Evolutionary conservation across 768 basidiomycete species (phyloP).

Genomic region (Xerocomellus dryophilus): DNA sequence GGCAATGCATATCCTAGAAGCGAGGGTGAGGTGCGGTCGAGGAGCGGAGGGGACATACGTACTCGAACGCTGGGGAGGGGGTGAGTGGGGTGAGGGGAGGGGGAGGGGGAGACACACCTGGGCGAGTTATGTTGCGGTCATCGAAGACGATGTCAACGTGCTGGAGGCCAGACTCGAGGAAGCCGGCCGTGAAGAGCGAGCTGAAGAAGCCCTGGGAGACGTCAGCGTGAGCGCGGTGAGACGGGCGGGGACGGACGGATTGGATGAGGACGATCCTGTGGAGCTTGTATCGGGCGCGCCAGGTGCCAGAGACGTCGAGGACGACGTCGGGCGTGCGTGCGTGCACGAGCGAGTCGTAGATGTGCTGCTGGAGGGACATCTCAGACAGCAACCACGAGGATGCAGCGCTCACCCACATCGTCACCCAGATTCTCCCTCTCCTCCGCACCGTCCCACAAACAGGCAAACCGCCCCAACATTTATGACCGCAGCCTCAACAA

Average conservation of each 20-base stretch:
- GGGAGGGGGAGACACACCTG: conserved; percentile 50
- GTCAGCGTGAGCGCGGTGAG: background rate
- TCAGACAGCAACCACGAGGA: conserved; percentile 33
- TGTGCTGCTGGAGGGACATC: conserved; percentile 64
- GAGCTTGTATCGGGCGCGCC: conserved; percentile 72
- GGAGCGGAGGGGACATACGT: conserved; percentile 34
- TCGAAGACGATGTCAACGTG: conserved; percentile 73
- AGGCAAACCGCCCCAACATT: conserved; percentile 62
- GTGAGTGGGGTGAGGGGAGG: background rate
- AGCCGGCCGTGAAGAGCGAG: conserved; percentile 81
- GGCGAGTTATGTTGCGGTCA: conserved; percentile 84
- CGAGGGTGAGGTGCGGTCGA: conserved; percentile 11
- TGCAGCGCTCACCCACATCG: conserved; percentile 39
- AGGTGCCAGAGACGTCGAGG: conserved; percentile 62
- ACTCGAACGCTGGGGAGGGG: conserved; percentile 76
- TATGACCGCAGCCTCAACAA: conserved; percentile 91
- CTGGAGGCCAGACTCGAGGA: conserved; percentile 57
- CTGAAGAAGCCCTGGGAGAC: conserved; percentile 74
- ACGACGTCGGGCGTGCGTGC: conserved; percentile 76
- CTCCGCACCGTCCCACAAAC: conserved; percentile 44
- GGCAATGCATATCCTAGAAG: conserved; percentile 72
- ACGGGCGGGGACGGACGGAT: conserved; percentile 50
- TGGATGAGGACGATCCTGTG: conserved; percentile 89
- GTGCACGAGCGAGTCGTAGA: conserved; percentile 71
- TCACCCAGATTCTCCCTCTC: conserved; percentile 72